phyloP scores from a whole-genome alignment of 495 filamentous ascomycete genomes.

The Ascobolus immersus region DNA sequence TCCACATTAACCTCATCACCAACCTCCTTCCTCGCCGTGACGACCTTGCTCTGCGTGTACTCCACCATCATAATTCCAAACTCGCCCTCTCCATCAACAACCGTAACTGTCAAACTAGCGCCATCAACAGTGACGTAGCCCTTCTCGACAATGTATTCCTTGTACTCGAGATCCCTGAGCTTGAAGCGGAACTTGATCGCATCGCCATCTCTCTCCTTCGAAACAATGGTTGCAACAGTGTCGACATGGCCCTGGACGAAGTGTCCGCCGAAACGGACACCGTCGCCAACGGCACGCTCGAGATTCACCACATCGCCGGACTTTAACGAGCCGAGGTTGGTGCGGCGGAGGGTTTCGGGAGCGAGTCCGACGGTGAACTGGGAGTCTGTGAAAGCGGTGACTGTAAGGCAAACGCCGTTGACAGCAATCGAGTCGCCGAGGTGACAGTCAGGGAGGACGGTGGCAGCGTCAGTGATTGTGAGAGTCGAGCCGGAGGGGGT shows the following conservation, averaged over 20 bases:
- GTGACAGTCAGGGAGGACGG: slow-evolving; percentile 56
- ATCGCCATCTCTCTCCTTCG: slow-evolving; percentile 55
- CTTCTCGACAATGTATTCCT: slow-evolving; percentile 84
- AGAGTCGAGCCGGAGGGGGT: slow-evolving; percentile 65
- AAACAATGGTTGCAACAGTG: slow-evolving; percentile 46
- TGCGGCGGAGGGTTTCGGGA: slow-evolving; percentile 87
- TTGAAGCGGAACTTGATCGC: slow-evolving; percentile 60
- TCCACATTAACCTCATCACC: slow-evolving; percentile 87
- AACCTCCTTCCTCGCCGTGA: slow-evolving; percentile 52
- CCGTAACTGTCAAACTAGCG: slow-evolving; percentile 62
- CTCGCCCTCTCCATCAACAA: slow-evolving; percentile 11
- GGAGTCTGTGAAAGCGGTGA: slow-evolving; percentile 29
- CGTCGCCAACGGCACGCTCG: slow-evolving; percentile 67
- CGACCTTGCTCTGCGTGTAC: slow-evolving; percentile 89
- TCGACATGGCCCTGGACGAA: slow-evolving; percentile 89
- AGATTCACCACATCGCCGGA: slow-evolving; percentile 43
- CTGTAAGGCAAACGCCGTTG: slow-evolving; percentile 87
- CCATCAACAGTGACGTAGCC: slow-evolving; percentile 89
- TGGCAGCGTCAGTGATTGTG: slow-evolving; percentile 49
- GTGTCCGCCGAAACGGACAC: slow-evolving; percentile 73
- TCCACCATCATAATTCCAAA: slow-evolving; percentile 70
- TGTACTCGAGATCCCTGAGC: slow-evolving; percentile 36
- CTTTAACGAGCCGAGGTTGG: slow-evolving; percentile 49
- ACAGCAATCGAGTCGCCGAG: slow-evolving; percentile 81
- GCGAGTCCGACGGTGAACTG: slow-evolving; percentile 85